These are phyloP conservation scores for Medicago truncatula DNA, from an alignment of 306 rosid genomes.

Conservation along the genomic window DNA sequence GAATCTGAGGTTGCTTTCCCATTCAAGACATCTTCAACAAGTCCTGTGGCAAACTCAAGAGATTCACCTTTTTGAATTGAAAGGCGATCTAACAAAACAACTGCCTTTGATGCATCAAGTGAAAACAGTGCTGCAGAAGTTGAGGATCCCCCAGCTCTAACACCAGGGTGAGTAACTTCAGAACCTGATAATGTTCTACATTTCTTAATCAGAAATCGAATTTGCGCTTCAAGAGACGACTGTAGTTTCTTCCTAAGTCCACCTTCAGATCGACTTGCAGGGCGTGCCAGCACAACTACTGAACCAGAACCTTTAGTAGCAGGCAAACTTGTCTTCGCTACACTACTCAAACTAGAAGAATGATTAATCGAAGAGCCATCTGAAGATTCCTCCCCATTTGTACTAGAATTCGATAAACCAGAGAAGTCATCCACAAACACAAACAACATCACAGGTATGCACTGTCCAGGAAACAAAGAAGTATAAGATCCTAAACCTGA, in stretches of 20 bases:
- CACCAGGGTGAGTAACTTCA: conserved; percentile 67
- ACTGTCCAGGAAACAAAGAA: conserved; percentile 94
- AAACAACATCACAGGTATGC: conserved; percentile 86
- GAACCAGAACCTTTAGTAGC: conserved; percentile 81
- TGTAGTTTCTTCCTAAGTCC: conserved; percentile 83
- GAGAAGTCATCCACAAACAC: conserved; percentile 82
- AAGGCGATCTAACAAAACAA: conserved; percentile 69
- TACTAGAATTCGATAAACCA: conserved; percentile 51
- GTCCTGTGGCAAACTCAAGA: conserved; percentile 74
- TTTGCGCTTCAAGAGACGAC: conserved; percentile 85
- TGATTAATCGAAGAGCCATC: conserved; percentile 62
- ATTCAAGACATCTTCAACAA: conserved; percentile 79
- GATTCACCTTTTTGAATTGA: conserved; percentile 71
- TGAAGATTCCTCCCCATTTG: conserved; percentile 62
- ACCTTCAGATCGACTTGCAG: conserved; percentile 81
- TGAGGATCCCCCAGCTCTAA: conserved; percentile 66
- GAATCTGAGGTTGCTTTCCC: conserved; percentile 88
- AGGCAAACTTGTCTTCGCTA: conserved; percentile 61
- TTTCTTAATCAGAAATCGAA: conserved; percentile 83
- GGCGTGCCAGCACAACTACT: conserved; percentile 88
- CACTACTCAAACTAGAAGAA: conserved; percentile 59
- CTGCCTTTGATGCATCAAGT: conserved; percentile 86
- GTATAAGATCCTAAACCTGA: conserved; percentile 91
- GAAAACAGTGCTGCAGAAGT: conserved; percentile 73
- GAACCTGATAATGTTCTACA: conserved; percentile 74